phyloP scores from a whole-genome alignment of 2,329 filamentous ascomycete genomes.

The Penicillium sp. region DNA sequence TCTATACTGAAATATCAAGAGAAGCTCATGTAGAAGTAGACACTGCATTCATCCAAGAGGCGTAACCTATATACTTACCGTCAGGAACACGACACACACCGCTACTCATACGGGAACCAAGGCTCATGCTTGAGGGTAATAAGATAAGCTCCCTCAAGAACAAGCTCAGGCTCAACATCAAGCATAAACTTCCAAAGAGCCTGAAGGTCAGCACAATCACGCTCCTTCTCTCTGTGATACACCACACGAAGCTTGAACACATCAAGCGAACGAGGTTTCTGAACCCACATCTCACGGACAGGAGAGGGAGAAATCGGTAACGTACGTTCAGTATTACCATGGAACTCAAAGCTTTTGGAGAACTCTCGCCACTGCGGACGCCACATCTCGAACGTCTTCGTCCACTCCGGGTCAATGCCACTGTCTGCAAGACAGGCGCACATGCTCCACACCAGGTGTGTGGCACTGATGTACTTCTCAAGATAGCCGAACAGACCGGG shows the following conservation, averaged over 20 bases:
- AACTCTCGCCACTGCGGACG: neutral
- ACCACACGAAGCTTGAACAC: neutral
- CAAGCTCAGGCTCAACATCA: neutral
- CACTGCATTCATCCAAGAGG: neutral
- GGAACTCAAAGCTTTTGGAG: neutral
- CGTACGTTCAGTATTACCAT: neutral
- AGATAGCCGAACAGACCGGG: neutral
- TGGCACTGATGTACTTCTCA: neutral
- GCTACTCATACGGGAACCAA: conserved; percentile 4
- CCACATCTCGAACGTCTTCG: neutral
- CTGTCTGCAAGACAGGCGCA: conserved; percentile 1
- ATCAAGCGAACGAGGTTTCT: neutral
- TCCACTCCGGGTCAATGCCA: neutral
- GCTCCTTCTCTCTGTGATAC: neutral
- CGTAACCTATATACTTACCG: neutral
- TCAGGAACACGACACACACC: neutral
- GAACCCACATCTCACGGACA: neutral
- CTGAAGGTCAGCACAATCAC: neutral
- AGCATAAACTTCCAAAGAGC: conserved; percentile 2
- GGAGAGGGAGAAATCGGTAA: neutral
- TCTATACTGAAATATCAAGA: neutral
- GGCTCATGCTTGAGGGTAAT: neutral
- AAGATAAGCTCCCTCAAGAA: neutral
- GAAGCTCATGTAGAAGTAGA: neutral
- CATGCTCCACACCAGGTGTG: conserved; percentile 4